Evolutionary conservation across 441 rosid genomes (phyloP), one percentile per base, ranked within the genome.

Genomic region (Breynia disticha): DNA sequence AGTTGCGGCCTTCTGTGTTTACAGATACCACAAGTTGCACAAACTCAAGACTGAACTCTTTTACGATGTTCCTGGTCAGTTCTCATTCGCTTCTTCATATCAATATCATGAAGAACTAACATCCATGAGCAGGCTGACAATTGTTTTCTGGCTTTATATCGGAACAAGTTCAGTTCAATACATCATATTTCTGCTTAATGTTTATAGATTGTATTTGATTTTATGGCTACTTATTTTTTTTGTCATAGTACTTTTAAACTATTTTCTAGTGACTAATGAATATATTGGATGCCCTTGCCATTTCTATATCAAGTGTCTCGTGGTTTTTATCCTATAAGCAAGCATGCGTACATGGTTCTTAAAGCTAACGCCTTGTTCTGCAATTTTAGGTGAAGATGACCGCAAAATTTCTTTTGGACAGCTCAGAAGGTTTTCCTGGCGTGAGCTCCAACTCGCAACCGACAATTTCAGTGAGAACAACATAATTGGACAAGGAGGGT

Each of bases 11-110:
- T 62, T 80, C 66, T 72, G 79, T 61, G 73, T 62, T 38, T 82
- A 63, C 62, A 73, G 76, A n/a, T 80, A 64, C 62, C 75, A 73
- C 51, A 78, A 61, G 61, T 41, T 68, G 16, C 74, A 56, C 63
- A 79, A 62, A 61, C 64, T 35, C 64, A 73, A 65, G 49, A 61
- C 50, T 17, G 97, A 84, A 50, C 32, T 65, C 54, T 91, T 88
- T 55, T 71, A 82, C 42, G 98, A 91, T 63, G 95, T 91, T 63
- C 56, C 94, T 54, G 94, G 97, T 86, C 8, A 70, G 62, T 46
- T 58, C 56, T 45, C 14, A 48, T 59, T 56, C 8, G 35, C 56
- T 20, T 18, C 42, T 44, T 50, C 42, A 19, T n/a, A 47, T 39
- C 41, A 28, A 48, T 11, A 12, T 19, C 4, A 9, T 28, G 35